Conservation (phyloP, 139 green algal genomes). For the Zygnema cylindricum region DNA sequence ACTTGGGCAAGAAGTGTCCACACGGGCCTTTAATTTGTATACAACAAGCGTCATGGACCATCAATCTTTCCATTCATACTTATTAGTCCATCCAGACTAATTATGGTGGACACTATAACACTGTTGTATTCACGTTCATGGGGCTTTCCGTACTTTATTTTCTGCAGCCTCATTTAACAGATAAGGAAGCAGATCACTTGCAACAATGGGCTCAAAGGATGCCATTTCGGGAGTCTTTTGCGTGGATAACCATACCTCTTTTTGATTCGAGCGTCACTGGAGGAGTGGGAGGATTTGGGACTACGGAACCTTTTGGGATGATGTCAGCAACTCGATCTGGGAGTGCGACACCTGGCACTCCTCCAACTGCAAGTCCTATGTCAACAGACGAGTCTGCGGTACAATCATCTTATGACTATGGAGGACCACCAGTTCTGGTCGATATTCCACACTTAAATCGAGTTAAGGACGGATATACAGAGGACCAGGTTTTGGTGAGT, state of each 20-base stretch:
- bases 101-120: no score
- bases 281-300: conserved; percentile 50
- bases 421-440: conserved; percentile 43
- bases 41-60: no score
- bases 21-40: no score
- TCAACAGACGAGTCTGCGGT: background rate
- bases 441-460: conserved; percentile 46
- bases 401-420: background rate
- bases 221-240: conserved; percentile 56
- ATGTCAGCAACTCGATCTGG: background rate
- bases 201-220: conserved; percentile 45
- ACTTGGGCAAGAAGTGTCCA: no score
- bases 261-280: conserved; percentile 45
- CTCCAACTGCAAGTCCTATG: background rate
- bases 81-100: no score
- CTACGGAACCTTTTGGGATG: background rate
- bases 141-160: no score
- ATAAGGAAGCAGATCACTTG: conserved; percentile 19
- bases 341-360: background rate
- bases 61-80: no score
- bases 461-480: conserved; percentile 58
- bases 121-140: no score
- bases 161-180: conserved; percentile 16
- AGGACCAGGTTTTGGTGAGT: conserved; percentile 48
- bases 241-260: conserved; percentile 53